Evolutionary conservation across 768 basidiomycete genomes (phyloP), one percentile per base, ranked within the genome.

Genomic region (Cyclocybe cylindracea): DNA sequence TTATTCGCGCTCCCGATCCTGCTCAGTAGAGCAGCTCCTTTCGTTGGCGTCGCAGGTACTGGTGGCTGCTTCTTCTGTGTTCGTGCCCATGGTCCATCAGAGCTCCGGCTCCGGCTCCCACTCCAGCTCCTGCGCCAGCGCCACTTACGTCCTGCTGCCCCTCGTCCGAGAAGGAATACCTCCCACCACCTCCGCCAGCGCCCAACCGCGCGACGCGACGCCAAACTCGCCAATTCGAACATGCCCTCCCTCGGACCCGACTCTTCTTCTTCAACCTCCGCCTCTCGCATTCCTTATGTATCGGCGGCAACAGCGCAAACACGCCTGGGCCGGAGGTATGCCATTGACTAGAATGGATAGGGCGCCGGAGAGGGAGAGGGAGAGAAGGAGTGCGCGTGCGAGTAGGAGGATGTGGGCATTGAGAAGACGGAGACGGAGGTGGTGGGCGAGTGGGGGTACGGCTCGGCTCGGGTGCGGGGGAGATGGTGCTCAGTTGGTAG

Each of bases 241-340:
- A 81, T 74, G 35, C 78, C 57, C 4, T 66, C 61, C 14, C n/a
- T n/a, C n/a, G n/a, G n/a, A n/a, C n/a, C 7, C 89, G 77, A n/a
- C 86, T 87, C 69, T 91, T 91, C 73, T 91, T 91, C 44, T 87
- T 72, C 41, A 90, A 67, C 36, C 90, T 72, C 13, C 89, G 67
- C 32, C 89, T 64, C 62, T 85, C 80, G 1, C 78, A 68, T 46
- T 77, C 76, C 51, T 77, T 75, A 37, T 86, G 84, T 2, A 82
- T 73, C 2, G 86, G 84, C 9, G 87, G 82, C 50, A 80, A 75
- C 72, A 0, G 74, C 76, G 1, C 83, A 74, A 9, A 72, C 76
- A 35, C 71, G 68, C 1, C 58, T 68, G 3, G 66, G 72, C 11
- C 71, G 63, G 18, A 74, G 61, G 55, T 68, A 24, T 2, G 40